These are phyloP conservation scores for Pholiota molesta DNA, from an alignment of 768 basidiomycete species.

Conservation along the genomic window DNA sequence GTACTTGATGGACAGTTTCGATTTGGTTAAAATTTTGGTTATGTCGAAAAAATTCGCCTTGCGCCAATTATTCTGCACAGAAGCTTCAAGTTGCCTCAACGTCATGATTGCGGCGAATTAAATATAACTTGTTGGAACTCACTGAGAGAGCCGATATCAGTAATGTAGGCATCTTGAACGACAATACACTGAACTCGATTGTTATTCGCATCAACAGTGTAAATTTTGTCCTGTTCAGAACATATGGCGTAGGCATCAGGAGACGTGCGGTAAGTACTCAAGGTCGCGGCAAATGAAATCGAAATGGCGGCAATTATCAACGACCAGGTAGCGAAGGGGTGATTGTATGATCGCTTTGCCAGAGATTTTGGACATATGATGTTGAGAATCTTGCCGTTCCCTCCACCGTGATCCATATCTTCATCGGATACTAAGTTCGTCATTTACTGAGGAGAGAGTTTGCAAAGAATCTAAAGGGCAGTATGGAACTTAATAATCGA, in stretches of 20 bases:
- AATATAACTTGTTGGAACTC: constrained; percentile 32
- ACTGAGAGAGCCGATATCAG: constrained; percentile 61
- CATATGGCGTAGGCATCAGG: constrained; percentile 59
- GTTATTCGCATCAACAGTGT: constrained; percentile 64
- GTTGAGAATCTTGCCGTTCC: background rate
- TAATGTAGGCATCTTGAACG: constrained; percentile 51
- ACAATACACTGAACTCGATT: constrained; percentile 66
- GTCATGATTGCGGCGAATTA: background rate
- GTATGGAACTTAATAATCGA: too few species aligned
- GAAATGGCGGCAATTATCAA: constrained; percentile 1
- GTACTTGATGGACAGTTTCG: constrained; percentile 41
- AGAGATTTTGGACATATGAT: background rate
- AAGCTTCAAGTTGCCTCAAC: constrained; percentile 22
- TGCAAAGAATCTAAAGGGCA: too few species aligned
- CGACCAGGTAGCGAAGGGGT: background rate
- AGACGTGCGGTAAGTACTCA: background rate
- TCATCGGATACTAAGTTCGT: background rate
- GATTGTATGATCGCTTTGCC: background rate
- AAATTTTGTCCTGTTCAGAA: constrained; percentile 54
- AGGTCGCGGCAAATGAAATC: constrained; percentile 4
- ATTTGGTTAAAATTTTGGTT: background rate
- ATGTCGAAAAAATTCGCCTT: background rate
- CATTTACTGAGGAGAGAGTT: too few species aligned
- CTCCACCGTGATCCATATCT: background rate
- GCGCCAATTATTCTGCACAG: constrained; percentile 35